Evolutionary conservation across 345 rosid species (phyloP).

Genomic region (Gossypium stocksii): DNA sequence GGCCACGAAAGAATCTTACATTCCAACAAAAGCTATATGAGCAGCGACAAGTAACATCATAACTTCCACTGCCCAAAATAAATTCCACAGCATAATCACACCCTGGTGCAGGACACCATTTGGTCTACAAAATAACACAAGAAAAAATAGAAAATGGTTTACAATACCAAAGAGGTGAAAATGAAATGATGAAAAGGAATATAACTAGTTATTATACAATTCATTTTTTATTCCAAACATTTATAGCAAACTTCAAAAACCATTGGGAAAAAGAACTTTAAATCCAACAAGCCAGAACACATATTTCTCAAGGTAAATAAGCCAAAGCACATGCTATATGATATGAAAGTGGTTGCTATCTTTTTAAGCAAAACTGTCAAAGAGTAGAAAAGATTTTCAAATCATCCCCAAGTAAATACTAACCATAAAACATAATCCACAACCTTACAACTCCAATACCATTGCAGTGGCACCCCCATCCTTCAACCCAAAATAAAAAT

Average conservation of each 20-base stretch:
- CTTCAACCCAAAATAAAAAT: slow-evolving; percentile 8
- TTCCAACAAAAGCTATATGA: slow-evolving; percentile 82
- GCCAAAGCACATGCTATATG: neutral
- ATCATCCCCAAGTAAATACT: neutral
- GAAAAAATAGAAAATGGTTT: neutral
- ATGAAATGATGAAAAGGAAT: neutral
- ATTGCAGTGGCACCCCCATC: neutral
- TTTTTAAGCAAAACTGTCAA: neutral
- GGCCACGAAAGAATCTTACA: slow-evolving; percentile 33
- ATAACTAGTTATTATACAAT: neutral
- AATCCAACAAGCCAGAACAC: neutral
- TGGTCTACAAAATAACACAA: slow-evolving; percentile 43
- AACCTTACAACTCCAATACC: neutral
- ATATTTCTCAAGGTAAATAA: neutral
- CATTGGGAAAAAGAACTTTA: neutral
- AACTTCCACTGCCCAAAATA: slow-evolving; percentile 62
- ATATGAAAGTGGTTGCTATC: neutral
- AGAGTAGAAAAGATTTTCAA: neutral
- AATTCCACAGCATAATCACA: slow-evolving; percentile 84
- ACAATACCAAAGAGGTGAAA: neutral
- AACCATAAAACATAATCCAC: slow-evolving; percentile 6
- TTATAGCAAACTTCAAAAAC: neutral
- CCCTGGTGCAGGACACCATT: slow-evolving; percentile 96
- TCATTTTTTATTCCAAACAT: neutral
- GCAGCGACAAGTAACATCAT: slow-evolving; percentile 66